Base-by-base conservation (phyloP, 2,329 filamentous ascomycete genomes). In the Pyrenophora teres region DNA sequence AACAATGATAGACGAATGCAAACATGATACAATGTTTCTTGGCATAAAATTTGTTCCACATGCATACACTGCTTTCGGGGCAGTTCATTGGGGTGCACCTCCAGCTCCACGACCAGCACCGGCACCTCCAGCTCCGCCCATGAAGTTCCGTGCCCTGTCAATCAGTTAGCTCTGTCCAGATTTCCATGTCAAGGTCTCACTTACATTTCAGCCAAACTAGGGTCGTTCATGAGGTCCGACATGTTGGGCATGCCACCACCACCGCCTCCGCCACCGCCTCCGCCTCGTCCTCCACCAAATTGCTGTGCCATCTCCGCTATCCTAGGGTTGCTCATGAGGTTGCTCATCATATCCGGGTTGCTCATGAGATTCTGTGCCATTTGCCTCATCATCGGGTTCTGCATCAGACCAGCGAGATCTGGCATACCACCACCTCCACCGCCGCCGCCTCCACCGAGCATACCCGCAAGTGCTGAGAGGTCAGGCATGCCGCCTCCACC, bases 361-460 rank as follows among this genome's bases (percentile, higher is more conserved):
- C 86, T 90, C 94, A 97, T 97, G 48, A 99, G 77, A 76, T 90
- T 96, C 80, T 97, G 91, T 4, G 94, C 94, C 92, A 97, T 97
- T 78, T 84, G 89, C 43, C 92, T 86, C 78, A 99, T 96, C 94
- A 97, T 97, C 49, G 94, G 94, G 80, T 97, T 99, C 80, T 81
- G 60, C 64, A 68, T 70, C 32, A 71, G 57, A n/a, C 64, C 57
- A 15, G 84, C 77, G 19, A 99, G 80, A 74, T 97, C 93, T 7
- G 92, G 91, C 89, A 96, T 94, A 52, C 90, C 90, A 4, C 83
- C 87, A 5, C 83, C 87, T 4, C 81, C 86, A 19, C 81, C 86
- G 6, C 27, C 27, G 16, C 80, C 84, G 21, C 46, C 46, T 13
- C 64, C 64, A 30, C 73, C 80, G 13, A 80, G 67, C 78, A 80